Conservation (phyloP, 2,329 filamentous ascomycete genomes). For the Plectosphaerella plurivora region DNA sequence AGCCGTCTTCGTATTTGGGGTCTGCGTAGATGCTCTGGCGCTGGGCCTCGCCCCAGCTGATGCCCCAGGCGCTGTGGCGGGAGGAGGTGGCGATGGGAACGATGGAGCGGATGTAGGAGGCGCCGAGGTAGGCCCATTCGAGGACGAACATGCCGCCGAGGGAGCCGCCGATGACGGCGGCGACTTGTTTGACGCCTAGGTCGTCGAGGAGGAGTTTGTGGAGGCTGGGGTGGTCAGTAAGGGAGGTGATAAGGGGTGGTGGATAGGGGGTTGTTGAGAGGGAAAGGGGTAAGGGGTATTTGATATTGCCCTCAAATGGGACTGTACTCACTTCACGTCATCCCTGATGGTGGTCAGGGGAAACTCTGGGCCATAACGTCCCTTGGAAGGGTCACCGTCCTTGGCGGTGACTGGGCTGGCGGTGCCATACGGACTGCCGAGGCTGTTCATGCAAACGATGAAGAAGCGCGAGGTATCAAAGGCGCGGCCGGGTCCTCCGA, state of each 20-base stretch:
- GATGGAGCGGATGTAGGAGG: conserved; percentile 74
- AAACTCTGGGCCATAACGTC: conserved; percentile 89
- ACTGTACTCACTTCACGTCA: conserved; percentile 75
- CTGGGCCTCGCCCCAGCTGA: conserved; percentile 87
- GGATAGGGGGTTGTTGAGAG: too few species aligned
- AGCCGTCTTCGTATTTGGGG: conserved; percentile 96
- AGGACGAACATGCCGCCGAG: conserved; percentile 89
- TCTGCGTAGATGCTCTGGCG: conserved; percentile 95
- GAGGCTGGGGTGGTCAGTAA: conserved; percentile 42
- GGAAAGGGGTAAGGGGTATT: too few species aligned
- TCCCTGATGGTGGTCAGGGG: conserved; percentile 92
- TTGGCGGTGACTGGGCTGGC: conserved; percentile 87
- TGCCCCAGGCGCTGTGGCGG: conserved; percentile 82
- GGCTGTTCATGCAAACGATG: conserved; percentile 79
- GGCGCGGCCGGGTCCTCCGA: conserved; percentile 71
- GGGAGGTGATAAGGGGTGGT: conserved; percentile 3
- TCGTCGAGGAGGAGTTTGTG: conserved; percentile 79
- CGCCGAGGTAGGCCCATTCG: conserved; percentile 88
- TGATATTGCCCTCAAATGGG: background rate
- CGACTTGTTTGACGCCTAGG: conserved; percentile 72
- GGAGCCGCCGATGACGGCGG: conserved; percentile 76
- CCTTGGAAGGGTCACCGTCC: conserved; percentile 70
- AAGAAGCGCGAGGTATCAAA: conserved; percentile 84
- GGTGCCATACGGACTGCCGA: conserved; percentile 81
- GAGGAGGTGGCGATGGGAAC: conserved; percentile 84